Conservation (phyloP, 345 rosid species). For the Gossypium raimondii region DNA sequence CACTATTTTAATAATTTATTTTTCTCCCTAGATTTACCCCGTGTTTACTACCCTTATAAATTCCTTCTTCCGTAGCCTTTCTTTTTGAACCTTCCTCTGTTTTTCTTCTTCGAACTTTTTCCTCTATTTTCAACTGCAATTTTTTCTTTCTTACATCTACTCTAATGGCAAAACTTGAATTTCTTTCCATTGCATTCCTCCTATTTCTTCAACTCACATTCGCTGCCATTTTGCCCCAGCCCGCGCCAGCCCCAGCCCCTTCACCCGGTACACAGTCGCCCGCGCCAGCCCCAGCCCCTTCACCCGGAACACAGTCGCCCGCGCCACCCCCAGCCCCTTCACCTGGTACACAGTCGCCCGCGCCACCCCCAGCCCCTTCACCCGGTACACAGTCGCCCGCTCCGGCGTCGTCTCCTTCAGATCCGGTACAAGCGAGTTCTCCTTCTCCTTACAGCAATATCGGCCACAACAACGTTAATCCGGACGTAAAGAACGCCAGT, state of each 20-base stretch:
- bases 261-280: conserved; percentile 13
- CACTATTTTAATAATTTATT: background rate
- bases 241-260: conserved; percentile 7
- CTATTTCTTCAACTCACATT: conserved; percentile 14
- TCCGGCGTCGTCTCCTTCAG: conserved; percentile 17
- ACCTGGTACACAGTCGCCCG: conserved; percentile 19
- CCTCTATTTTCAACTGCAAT: background rate
- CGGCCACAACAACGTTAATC: conserved; percentile 27
- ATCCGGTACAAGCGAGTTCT: conserved; percentile 11
- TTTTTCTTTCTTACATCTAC: background rate
- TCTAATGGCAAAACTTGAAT: conserved; percentile 14
- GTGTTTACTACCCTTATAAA: background rate
- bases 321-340: conserved; percentile 10
- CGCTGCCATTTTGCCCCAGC: conserved; percentile 1
- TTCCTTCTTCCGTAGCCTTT: background rate
- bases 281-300: conserved; percentile 13
- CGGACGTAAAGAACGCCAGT: conserved; percentile 16
- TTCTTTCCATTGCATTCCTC: background rate
- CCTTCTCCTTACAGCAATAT: conserved; percentile 35
- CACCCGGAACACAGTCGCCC: conserved; percentile 14
- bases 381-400: conserved; percentile 20
- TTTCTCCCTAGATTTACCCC: background rate
- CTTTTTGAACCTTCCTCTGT: background rate
- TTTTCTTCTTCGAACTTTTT: background rate
- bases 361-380: conserved; percentile 26